Base-by-base conservation (phyloP, 768 basidiomycete species). In the Galerina marginata region DNA sequence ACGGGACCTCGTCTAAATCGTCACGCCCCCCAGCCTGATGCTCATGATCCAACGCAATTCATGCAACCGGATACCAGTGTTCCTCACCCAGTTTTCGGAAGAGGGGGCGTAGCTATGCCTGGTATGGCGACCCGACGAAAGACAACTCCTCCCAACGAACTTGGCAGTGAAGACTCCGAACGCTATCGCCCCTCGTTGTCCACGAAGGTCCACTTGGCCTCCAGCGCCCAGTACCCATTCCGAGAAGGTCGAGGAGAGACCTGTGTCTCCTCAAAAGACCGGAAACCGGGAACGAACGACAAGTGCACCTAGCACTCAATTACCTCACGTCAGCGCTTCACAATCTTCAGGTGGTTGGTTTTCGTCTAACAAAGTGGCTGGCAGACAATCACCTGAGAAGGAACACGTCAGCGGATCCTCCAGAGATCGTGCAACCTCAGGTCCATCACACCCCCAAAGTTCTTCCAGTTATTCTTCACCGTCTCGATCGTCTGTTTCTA, bases 81-180 rank as follows among this genome's bases (percentile, higher is more conserved):
- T 4, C 84, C 89, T 14, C 92, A 93, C 74, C 92, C 91, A 2
- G 71, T 92, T 47, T 93, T 93, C 69, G 91, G 91, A 15, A 82
- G 80, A 56, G 87, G 88, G 14, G 89, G 89, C 16, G 75, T 92
- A 50, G 91, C 90, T 10, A 86, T 93, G 85, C 89, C 89, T 7
- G 91, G 91, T 3, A 83, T 93, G 80, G 77, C 77, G 9, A 42
- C 54, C 15, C 65, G 62, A 2, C 63, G 70, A 67, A 39, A 68
- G 70, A 29, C 65, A 46, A 53, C 67, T 45, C 51, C 62, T 50
- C 12, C 60, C 23, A 42, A 49, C 42, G 37, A 42, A 14, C 4
- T 14, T 53, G 49, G 55, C 16, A 57, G 46, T 40, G 68, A 69
- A 48, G 52, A 16, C 38, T 56, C 60, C 10, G 66, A 64, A 39